phyloP scores from a whole-genome alignment of 257 asterid genomes.

The Lithospermum erythrorhizon region DNA sequence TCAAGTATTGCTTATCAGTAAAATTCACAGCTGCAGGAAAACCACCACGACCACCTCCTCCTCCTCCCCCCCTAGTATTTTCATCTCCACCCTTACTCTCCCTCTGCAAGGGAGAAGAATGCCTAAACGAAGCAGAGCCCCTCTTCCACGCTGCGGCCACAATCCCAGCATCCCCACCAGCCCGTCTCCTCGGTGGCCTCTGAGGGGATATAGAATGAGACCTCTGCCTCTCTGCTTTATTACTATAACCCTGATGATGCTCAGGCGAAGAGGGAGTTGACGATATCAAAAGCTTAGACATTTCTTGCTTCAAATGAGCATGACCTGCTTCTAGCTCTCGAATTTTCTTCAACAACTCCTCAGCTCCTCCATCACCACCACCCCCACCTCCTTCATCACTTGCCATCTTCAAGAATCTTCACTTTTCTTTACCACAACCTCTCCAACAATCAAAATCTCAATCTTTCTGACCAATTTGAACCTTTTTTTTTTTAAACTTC shows the following conservation, averaged over 20 bases:
- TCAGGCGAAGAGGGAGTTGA: slow-evolving; percentile 18
- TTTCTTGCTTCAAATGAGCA: slow-evolving; percentile 71
- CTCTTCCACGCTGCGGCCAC: slow-evolving; percentile 39
- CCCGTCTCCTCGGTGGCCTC: slow-evolving; percentile 37
- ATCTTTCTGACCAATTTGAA: too few species aligned
- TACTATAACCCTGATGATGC: slow-evolving; percentile 8
- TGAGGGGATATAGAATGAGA: slow-evolving; percentile 77
- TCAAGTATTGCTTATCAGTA: slow-evolving; percentile 66
- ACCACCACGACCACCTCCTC: slow-evolving; percentile 12
- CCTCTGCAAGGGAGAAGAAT: slow-evolving; percentile 72
- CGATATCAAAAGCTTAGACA: slow-evolving; percentile 47
- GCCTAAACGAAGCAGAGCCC: slow-evolving; percentile 54
- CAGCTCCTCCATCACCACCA: slow-evolving; percentile 14
- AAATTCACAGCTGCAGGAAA: slow-evolving; percentile 48
- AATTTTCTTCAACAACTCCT: slow-evolving; percentile 82
- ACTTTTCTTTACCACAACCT: slow-evolving; percentile 8
- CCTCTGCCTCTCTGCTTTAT: slow-evolving; percentile 36
- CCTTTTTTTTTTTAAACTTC: too few species aligned
- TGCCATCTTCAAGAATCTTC: slow-evolving; percentile 28
- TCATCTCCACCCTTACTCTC: slow-evolving; percentile 38
- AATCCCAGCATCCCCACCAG: slow-evolving; percentile 26
- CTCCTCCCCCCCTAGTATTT: background rate
- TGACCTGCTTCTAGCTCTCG: slow-evolving; percentile 71
- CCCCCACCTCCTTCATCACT: slow-evolving; percentile 15
- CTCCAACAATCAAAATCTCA: background rate